Conservation (phyloP, 176 grass and related monocot genomes). For the Saccharum spontaneum region DNA sequence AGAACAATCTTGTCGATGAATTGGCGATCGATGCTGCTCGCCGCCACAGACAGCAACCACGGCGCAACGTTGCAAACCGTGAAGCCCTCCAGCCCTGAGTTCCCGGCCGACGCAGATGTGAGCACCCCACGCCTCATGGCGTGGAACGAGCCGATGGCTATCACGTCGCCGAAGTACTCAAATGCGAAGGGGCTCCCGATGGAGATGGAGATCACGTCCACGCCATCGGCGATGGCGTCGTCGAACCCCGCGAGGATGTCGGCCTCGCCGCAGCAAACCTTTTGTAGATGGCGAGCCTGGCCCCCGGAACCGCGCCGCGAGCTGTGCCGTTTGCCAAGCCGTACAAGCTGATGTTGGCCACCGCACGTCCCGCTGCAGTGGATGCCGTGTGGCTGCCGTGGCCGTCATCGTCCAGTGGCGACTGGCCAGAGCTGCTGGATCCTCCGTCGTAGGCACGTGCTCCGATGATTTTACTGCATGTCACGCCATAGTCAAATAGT, state of each 20-base stretch:
- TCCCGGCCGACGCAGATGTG: background rate
- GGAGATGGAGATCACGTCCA: constrained; percentile 11
- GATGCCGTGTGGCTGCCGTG: background rate
- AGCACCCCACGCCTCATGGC: background rate
- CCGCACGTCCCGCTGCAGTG: background rate
- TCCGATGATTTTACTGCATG: too few species aligned
- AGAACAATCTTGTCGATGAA: constrained; percentile 18
- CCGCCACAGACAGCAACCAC: constrained; percentile 32
- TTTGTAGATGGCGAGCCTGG: constrained; percentile 42
- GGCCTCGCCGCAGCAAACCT: background rate
- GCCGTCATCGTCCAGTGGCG: too few species aligned
- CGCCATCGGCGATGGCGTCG: background rate
- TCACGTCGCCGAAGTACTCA: background rate
- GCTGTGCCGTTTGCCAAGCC: background rate
- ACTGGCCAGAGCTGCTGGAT: too few species aligned
- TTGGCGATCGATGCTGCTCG: constrained; percentile 38
- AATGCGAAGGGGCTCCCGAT: fast-evolving
- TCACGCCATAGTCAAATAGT: too few species aligned
- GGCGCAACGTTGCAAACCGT: constrained; percentile 30
- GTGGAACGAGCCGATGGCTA: background rate
- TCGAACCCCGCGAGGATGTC: background rate
- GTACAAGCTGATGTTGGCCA: background rate
- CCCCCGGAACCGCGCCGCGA: background rate
- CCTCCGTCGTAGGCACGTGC: too few species aligned
- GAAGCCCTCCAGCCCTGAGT: background rate